Percentiles rank a stretch among this genome's conserved stretches.
Evolutionary conservation across 1,139 yeast species (phyloP).

Genomic region (Taphrina wiesneri): DNA sequence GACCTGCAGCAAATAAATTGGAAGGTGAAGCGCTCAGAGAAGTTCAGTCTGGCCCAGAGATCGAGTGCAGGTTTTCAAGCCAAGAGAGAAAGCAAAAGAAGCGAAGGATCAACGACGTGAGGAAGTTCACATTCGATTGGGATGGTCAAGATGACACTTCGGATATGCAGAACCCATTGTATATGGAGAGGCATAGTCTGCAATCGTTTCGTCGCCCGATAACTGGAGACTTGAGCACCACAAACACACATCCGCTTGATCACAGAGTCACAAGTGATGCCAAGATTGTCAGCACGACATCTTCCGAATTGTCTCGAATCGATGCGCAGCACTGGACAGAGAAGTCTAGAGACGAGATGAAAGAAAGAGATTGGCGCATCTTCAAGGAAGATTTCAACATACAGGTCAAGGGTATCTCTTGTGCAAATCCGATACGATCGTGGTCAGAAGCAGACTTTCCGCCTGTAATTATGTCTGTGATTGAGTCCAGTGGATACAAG

Average conservation of each 20-base stretch:
- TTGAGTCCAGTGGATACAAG: constrained; percentile 52
- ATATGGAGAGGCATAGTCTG: constrained; percentile 35
- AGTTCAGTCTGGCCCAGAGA: not conserved
- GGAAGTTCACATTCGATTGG: constrained; percentile 73
- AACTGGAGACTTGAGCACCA: not conserved
- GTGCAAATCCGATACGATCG: constrained; percentile 63
- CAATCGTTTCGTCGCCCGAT: constrained; percentile 41
- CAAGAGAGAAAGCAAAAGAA: constrained; percentile 35
- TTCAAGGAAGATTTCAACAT: constrained; percentile 77
- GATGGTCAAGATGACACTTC: constrained; percentile 66
- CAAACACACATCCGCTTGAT: constrained; percentile 3
- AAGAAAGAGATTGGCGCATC: constrained; percentile 84
- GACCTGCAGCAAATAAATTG: no score
- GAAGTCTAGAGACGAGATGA: constrained; percentile 67
- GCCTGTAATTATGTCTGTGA: constrained; percentile 48
- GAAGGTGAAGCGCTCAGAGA: not conserved
- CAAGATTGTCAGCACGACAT: not conserved
- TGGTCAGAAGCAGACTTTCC: constrained; percentile 71
- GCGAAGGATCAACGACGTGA: constrained; percentile 37
- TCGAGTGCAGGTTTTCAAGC: not conserved
- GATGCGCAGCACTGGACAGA: constrained; percentile 66
- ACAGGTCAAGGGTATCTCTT: constrained; percentile 53
- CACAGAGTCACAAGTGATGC: not conserved
- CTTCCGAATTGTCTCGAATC: not conserved
- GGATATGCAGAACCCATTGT: constrained; percentile 44